Base-by-base conservation (phyloP, 1,139 yeast species). In the Candida tropicalis region DNA sequence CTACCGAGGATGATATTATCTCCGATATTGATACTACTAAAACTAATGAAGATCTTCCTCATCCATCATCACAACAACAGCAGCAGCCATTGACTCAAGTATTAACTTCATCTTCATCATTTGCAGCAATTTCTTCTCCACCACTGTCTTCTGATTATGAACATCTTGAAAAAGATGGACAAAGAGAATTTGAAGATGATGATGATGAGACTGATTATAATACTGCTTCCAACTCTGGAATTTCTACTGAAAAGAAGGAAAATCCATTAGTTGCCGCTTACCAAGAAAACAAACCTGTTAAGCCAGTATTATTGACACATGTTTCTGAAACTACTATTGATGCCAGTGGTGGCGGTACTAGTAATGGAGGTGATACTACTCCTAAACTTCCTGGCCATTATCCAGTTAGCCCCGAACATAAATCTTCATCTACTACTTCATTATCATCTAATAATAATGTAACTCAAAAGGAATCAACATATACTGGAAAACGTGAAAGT, bases 51-150 rank as follows among this genome's bases (percentile, higher is more conserved):
- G 35, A 40, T 3, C 38, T 33, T 12, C 35, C 42, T 12, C 31
- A 35, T 20, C 29, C 38, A 16, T 26, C 42, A n/a, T 18, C 40
- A 23, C 25, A 25, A 12, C 36, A 34, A 10, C 24, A 25, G 5
- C 37, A 35, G 5, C 42, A 42, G 29, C 27, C 38, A 15, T 45
- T 47, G 26, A 40, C 49, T 29, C 66, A 65, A 29, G 68, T 66
- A 3, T 60, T 60, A 45, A 66, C 75, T 2, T 51, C 68, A 2
- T 57, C 60, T 6, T 69, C 75, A 1, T 70, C 77, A 4, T 72
- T 66, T 58, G 75, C 76, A 11, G 75, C 75, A 6, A 69, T 72
- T 17, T 68, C 75, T 10, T 46, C 49, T n/a, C 53, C 52, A 20
- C 51, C 52, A 20, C 36, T 41, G 10, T 44, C 49, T 13, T 42